Conservation (phyloP, 2,329 filamentous ascomycete species). For the Rutstroemia sydowiana region DNA sequence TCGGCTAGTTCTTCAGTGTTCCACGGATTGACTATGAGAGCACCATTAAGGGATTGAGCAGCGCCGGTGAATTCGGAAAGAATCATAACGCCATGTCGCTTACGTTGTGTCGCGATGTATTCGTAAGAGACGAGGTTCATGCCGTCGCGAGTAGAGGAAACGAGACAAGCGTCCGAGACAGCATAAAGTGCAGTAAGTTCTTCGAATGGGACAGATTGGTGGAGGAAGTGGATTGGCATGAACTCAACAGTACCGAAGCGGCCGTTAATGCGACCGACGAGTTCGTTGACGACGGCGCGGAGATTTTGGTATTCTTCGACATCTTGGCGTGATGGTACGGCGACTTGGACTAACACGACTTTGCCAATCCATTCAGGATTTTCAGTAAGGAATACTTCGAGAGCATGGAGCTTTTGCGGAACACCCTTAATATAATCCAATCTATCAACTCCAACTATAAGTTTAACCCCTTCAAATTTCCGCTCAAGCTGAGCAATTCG, state of each 20-base stretch:
- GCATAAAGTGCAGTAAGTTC: constrained; percentile 92
- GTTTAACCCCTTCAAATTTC: constrained; percentile 92
- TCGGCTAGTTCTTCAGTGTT: constrained; percentile 93
- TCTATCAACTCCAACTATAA: constrained; percentile 94
- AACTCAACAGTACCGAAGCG: constrained; percentile 96
- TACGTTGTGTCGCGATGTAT: constrained; percentile 89
- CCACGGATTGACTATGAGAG: constrained; percentile 95
- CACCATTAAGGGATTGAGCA: constrained; percentile 88
- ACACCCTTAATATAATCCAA: constrained; percentile 99
- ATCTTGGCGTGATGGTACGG: constrained; percentile 88
- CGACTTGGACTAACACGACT: constrained; percentile 92
- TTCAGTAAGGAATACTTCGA: constrained; percentile 94
- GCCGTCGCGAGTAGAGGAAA: constrained; percentile 91
- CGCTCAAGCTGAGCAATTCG: constrained; percentile 77
- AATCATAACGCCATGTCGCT: constrained; percentile 88
- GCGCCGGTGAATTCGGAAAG: constrained; percentile 95
- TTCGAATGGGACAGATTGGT: constrained; percentile 91
- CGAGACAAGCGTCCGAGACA: constrained; percentile 84
- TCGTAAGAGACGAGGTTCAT: constrained; percentile 99
- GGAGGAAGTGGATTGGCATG: constrained; percentile 97
- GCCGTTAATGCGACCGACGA: constrained; percentile 94
- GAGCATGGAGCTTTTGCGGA: constrained; percentile 90
- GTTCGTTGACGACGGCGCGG: constrained; percentile 89
- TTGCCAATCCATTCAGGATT: constrained; percentile 98
- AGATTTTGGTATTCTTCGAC: constrained; percentile 98